These are phyloP conservation scores for Gastrolobium bilobum DNA, from an alignment of 306 rosid genomes.

Conservation along the genomic window DNA sequence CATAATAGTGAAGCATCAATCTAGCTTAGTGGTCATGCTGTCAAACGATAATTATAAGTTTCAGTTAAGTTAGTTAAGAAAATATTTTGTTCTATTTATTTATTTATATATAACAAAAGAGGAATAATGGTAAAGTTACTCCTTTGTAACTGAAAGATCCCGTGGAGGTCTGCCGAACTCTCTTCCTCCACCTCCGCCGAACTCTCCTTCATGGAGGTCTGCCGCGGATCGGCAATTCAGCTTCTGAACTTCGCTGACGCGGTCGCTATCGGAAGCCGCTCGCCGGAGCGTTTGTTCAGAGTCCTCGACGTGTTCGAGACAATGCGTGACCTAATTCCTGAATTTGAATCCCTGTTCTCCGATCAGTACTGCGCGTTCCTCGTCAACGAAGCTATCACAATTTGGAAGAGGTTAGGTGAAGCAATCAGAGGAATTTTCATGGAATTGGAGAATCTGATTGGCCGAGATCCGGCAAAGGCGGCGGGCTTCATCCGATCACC, in stretches of 20 bases:
- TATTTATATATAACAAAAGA: too few relatives aligned
- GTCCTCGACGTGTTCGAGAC: conserved; percentile 72
- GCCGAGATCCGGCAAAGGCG: conserved; percentile 67
- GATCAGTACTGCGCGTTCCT: conserved; percentile 67
- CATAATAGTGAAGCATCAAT: not conserved
- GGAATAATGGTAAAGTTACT: too few relatives aligned
- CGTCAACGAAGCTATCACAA: conserved; percentile 68
- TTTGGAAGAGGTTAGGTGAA: conserved; percentile 82
- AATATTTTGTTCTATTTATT: too few relatives aligned
- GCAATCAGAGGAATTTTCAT: conserved; percentile 70
- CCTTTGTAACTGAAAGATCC: too few relatives aligned
- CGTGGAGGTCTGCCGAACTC: too few relatives aligned
- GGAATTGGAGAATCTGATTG: conserved; percentile 76
- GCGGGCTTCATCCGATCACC: conserved; percentile 80
- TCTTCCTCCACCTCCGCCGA: conserved; percentile 58
- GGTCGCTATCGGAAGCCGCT: conserved; percentile 63
- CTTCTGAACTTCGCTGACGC: conserved; percentile 73
- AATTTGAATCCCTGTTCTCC: conserved; percentile 66
- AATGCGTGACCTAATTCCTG: conserved; percentile 69
- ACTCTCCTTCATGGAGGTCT: conserved; percentile 80
- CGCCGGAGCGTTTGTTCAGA: conserved; percentile 78
- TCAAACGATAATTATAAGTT: not conserved
- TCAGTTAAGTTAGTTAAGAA: not conserved
- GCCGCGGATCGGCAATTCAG: conserved; percentile 72
- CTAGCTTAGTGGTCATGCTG: not conserved